Evolutionary conservation across 352 stramenopile genomes (phyloP), one percentile per base, ranked within the genome.

Genomic region (Phytophthora vignae): DNA sequence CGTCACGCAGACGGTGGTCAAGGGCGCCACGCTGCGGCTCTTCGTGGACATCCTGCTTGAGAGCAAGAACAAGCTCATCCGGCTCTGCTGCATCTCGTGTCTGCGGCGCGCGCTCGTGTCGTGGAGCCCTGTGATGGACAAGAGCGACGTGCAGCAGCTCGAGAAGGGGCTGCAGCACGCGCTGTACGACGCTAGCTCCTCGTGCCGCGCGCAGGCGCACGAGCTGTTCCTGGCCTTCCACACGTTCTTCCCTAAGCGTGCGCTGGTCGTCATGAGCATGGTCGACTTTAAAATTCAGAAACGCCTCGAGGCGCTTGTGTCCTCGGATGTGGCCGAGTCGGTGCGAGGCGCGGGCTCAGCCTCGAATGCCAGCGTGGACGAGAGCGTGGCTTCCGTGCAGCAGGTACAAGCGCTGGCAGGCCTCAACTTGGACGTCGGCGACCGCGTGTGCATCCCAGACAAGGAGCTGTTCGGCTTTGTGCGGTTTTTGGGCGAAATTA

Each of bases 261-360:
- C 87, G 22, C 69, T 83, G 11, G 52, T 91, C 27, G 62, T 96
- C 48, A 82, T 94, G 53, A 85, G 75, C 9, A 72, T 88, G 46
- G 74, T 95, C 36, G 89, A 96, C 67, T 92, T 90, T 74, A 96
- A 96, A 55, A 85, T 94, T 53, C 89, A 95, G 66, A 89, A 90
- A 62, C 85, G 89, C 14, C 85, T 96, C 9, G 87, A 94, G 62
- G 73, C 79, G 44, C 69, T 93, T n/a, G 76, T 85, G 22, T 77
- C 77, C 1, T 71, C 67, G 17, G 73, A 82, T 27, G 63, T 65
- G 3, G 66, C 46, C 6, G 79, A 86, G 19, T 60, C 62, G 3
- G 50, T 66, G 1, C 75, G 63, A 66, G 74, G 67, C 8, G 74
- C 60, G 2, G 74, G 61, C 4, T 73, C 67, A 15, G 77, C 74